Evolutionary conservation across 169 alveolate genomes (phyloP).

Genomic region (Babesia ovis): DNA sequence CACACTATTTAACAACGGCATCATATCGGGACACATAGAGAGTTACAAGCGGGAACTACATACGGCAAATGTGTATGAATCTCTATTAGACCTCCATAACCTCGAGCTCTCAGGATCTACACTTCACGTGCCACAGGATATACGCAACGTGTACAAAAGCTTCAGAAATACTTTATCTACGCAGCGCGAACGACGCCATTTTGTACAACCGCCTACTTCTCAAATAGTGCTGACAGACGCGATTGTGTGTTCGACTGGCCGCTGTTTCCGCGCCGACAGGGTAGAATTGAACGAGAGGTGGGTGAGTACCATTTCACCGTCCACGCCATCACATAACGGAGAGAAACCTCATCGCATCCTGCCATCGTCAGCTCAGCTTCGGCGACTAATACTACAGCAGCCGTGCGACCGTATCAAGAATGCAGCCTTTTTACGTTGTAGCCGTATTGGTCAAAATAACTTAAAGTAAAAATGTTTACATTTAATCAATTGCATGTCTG

Average conservation of each 20-base stretch:
- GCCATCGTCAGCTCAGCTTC: conserved; percentile 9
- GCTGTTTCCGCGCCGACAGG: not conserved
- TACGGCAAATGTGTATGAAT: conserved; percentile 16
- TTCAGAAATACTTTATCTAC: not conserved
- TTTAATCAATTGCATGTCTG: conserved; percentile 23
- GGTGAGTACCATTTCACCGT: conserved; percentile 27
- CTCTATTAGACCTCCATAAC: conserved; percentile 26
- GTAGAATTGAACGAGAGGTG: conserved; percentile 33
- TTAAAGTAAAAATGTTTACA: conserved; percentile 14
- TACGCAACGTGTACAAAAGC: conserved; percentile 3
- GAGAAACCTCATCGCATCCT: not conserved
- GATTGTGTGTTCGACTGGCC: not conserved
- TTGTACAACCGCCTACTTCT: conserved; percentile 8
- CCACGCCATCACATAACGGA: not conserved
- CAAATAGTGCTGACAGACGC: conserved; percentile 25
- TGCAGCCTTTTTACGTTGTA: conserved; percentile 52
- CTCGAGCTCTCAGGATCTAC: conserved; percentile 1
- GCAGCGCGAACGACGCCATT: not conserved
- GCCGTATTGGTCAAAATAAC: conserved; percentile 53
- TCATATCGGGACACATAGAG: conserved; percentile 30
- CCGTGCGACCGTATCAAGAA: conserved; percentile 49
- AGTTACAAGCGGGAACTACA: conserved; percentile 25
- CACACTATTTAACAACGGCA: conserved; percentile 29
- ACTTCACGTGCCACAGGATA: not conserved
- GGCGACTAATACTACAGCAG: conserved; percentile 35